These are phyloP conservation scores for Daedaleopsis sinensis DNA, from an alignment of 768 basidiomycete species.

Conservation along the genomic window DNA sequence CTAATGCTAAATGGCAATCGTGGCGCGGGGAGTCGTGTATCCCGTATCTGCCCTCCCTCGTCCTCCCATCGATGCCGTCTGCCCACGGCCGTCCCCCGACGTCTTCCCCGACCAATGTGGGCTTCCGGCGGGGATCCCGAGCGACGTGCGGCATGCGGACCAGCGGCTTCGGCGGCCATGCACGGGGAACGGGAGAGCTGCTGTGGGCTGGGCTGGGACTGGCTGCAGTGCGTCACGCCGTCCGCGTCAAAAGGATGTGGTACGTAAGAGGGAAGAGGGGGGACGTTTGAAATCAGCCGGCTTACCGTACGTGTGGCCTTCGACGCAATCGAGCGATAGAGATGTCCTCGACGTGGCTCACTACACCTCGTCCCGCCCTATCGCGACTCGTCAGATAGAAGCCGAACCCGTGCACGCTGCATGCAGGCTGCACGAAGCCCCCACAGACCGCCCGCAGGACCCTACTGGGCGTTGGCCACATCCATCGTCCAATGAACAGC, in stretches of 20 bases:
- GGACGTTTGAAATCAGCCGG: not conserved
- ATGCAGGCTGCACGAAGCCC: not conserved
- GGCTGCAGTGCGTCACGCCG: conserved; percentile 11
- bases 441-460: not conserved
- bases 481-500: not conserved
- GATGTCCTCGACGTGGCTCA: not conserved
- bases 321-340: not conserved
- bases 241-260: not conserved
- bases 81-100: conserved; percentile 3
- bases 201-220: not conserved
- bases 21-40: conserved; percentile 12
- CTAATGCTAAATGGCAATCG: conserved; percentile 13
- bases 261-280: conserved; percentile 12
- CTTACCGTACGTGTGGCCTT: not conserved
- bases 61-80: conserved; percentile 2
- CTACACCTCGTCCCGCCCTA: not conserved
- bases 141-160: not conserved
- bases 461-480: not conserved
- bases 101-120: not conserved
- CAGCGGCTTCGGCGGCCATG: not conserved
- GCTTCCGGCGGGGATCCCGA: not conserved
- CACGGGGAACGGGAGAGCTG: not conserved
- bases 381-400: conserved; percentile 5
- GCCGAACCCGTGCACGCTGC: not conserved
- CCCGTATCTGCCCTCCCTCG: not conserved